Conservation (phyloP, 805 yeast species). For the Pichia kluyveri region DNA sequence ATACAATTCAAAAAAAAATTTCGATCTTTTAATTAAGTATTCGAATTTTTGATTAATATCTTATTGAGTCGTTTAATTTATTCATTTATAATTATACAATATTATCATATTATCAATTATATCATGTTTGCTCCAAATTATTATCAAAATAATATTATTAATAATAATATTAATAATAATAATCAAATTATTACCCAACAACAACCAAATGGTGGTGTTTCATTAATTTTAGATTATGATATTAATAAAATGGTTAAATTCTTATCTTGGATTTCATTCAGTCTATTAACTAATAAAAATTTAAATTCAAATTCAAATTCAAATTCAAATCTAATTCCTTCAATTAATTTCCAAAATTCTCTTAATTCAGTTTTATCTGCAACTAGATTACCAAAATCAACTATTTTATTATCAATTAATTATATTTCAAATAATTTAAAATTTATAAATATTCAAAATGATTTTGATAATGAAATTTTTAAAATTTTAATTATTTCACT, state of each 20-base stretch:
- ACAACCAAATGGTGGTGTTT: slow-evolving; percentile 59
- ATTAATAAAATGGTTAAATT: slow-evolving; percentile 71
- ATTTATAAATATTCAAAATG: slow-evolving; percentile 28
- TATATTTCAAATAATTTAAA: slow-evolving; percentile 50
- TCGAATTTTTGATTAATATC: neutral
- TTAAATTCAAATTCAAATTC: no score
- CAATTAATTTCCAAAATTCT: slow-evolving; percentile 45
- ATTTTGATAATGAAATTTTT: slow-evolving; percentile 40
- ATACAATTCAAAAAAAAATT: no score
- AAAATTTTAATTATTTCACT: slow-evolving; percentile 57
- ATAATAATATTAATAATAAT: neutral
- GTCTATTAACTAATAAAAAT: no score
- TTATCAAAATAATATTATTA: neutral
- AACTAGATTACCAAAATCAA: slow-evolving; percentile 78
- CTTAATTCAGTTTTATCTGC: slow-evolving; percentile 68
- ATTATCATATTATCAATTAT: no score
- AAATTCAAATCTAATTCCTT: slow-evolving; percentile 34
- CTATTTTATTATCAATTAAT: slow-evolving; percentile 72
- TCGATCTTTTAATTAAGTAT: slow-evolving; percentile 11
- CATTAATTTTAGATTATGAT: slow-evolving; percentile 72
- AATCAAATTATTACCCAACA: slow-evolving; percentile 7
- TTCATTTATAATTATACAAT: no score
- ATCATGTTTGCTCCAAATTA: neutral
- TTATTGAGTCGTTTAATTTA: neutral
- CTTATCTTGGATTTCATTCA: slow-evolving; percentile 62